These are phyloP conservation scores for Tetrahymena malaccensis DNA, from an alignment of 73 alveolate species.

Conservation along the genomic window DNA sequence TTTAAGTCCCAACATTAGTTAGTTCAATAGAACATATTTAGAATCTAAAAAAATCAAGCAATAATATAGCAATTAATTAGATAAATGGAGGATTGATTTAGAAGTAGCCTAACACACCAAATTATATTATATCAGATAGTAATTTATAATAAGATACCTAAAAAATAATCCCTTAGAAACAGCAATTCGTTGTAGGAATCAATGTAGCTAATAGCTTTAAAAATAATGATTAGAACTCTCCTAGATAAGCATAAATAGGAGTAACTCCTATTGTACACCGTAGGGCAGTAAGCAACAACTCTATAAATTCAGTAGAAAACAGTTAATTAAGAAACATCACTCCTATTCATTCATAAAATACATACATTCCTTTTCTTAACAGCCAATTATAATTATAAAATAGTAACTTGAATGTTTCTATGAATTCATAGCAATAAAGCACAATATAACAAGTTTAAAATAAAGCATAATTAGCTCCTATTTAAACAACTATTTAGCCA, in stretches of 20 bases:
- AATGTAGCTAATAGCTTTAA: not conserved
- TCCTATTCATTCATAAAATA: not conserved
- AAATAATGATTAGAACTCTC: not conserved
- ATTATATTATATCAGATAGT: no score
- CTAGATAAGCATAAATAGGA: not conserved
- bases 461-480: not conserved
- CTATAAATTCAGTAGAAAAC: not conserved
- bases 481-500: not conserved
- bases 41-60: not conserved
- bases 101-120: not conserved
- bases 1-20: not conserved
- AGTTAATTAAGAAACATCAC: not conserved
- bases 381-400: not conserved
- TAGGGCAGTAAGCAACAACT: not conserved
- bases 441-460: not conserved
- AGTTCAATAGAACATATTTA: not conserved
- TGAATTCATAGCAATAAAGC: not conserved
- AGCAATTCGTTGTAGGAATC: not conserved
- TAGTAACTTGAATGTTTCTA: not conserved
- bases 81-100: not conserved
- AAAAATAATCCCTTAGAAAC: not conserved
- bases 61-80: not conserved
- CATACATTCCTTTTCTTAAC: not conserved
- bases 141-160: not conserved
- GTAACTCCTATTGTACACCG: not conserved